Evolutionary conservation across 805 yeast species (phyloP).

Genomic region (Candida saitoana): DNA sequence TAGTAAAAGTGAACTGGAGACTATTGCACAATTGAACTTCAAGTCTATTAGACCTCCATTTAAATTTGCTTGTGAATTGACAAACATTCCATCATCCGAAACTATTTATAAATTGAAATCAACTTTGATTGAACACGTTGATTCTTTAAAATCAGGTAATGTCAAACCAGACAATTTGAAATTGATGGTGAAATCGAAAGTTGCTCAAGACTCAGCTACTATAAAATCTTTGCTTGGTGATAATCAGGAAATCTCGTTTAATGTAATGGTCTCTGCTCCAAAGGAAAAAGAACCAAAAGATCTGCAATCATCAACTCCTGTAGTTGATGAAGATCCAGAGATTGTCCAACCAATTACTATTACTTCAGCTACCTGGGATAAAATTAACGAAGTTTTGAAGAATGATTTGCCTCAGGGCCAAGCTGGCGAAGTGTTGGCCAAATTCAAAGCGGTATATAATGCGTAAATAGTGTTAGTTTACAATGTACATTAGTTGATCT

Average conservation of each 20-base stretch:
- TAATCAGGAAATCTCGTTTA: slow-evolving; percentile 31
- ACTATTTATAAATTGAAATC: slow-evolving; percentile 39
- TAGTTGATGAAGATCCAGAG: slow-evolving; percentile 3
- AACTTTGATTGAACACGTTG: slow-evolving; percentile 26
- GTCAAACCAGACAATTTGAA: slow-evolving; percentile 41
- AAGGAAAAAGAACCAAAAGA: slow-evolving; percentile 4
- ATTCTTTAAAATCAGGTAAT: slow-evolving; percentile 23
- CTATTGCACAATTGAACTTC: slow-evolving; percentile 29
- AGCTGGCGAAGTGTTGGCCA: slow-evolving; percentile 16
- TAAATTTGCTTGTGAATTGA: slow-evolving; percentile 45
- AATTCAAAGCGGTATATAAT: slow-evolving; percentile 12
- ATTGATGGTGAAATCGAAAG: slow-evolving; percentile 59
- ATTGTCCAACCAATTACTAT: slow-evolving; percentile 6
- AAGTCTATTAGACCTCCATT: slow-evolving; percentile 69
- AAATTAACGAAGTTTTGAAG: slow-evolving; percentile 32
- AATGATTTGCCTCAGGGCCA: slow-evolving; percentile 29
- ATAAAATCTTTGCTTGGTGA: slow-evolving; percentile 23
- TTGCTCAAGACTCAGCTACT: slow-evolving; percentile 48
- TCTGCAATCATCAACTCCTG: neutral
- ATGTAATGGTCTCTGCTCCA: slow-evolving; percentile 40
- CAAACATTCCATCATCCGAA: slow-evolving; percentile 18
- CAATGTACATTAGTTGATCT: neutral
- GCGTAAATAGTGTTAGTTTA: neutral
- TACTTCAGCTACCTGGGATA: slow-evolving; percentile 39
- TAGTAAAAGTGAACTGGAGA: neutral